Evolutionary conservation across 495 filamentous ascomycete species (phyloP), one percentile per base, ranked within the genome.

Genomic region (Penicillium verhagenii): DNA sequence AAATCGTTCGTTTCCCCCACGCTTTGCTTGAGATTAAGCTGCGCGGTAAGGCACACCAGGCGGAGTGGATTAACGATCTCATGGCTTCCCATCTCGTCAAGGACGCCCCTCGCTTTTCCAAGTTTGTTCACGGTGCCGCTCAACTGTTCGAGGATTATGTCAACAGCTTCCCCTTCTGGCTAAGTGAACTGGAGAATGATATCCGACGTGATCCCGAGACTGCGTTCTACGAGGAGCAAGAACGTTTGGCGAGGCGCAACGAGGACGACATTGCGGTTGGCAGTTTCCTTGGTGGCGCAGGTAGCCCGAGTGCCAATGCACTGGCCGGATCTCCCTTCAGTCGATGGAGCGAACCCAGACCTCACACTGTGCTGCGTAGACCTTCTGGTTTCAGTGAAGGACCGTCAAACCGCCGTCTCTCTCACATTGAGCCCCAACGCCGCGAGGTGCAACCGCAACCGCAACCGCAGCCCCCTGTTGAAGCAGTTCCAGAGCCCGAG

Each of bases 91-190:
- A 98, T 65, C 82, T 98, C 14, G 88, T 98, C 45, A 91, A 94
- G 69, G 84, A 89, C 47, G 86, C 87, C 3, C 89, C 92, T 3
- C 83, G 90, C 20, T 98, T 98, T 73, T 96, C 91, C 37, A 98
- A 98, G 66, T 97, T 97, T 63, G 88, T 93, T 19, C 94, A 98
- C 60, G 94, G 95, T 54, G 85, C 95, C 2, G 92, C 92, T 11
- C 83, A 85, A 33, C 77, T 97, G 7, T 97, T 96, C 63, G 95
- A 97, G 54, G 95, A 97, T 66, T 78, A 96, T 65, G 93, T 98
- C 69, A 97, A 97, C 72, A 90, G 81, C 52, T 85, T 98, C 53
- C 94, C 94, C 4, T 96, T 97, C 79, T 98, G 94, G 94, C 82
- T 97, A 3, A 81, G 86, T 54, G 89, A 92, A 49, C 74, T 97